phyloP scores from a whole-genome alignment of 805 yeast genomes.

The Wickerhamiella qilinensis region DNA sequence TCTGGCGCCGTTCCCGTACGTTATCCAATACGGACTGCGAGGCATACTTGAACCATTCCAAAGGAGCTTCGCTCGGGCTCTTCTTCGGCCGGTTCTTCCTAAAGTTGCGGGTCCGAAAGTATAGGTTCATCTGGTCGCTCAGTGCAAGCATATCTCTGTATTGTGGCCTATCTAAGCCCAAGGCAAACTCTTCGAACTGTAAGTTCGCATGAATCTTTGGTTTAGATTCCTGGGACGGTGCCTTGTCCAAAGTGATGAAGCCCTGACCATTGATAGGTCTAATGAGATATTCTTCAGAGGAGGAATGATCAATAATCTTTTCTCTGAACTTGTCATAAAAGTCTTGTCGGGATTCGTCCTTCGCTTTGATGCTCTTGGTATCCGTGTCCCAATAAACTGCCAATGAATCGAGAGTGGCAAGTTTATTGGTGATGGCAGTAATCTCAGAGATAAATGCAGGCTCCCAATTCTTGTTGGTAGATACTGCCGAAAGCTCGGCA shows the following conservation, averaged over 20 bases:
- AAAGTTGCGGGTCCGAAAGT: slow-evolving; percentile 57
- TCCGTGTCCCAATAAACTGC: slow-evolving; percentile 78
- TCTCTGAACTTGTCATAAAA: slow-evolving; percentile 26
- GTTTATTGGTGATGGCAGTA: slow-evolving; percentile 51
- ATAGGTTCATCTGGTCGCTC: slow-evolving; percentile 67
- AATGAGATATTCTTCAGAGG: slow-evolving; percentile 30
- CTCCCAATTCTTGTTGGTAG: slow-evolving; percentile 72
- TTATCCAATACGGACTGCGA: slow-evolving; percentile 62
- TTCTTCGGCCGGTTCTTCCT: slow-evolving; percentile 49
- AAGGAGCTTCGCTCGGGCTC: slow-evolving; percentile 43
- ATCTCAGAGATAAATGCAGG: slow-evolving; percentile 70
- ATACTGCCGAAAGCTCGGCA: slow-evolving; percentile 77
- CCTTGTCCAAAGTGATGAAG: slow-evolving; percentile 64
- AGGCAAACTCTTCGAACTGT: slow-evolving; percentile 76
- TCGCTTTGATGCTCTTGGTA: slow-evolving; percentile 30
- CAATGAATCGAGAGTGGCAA: slow-evolving; percentile 56
- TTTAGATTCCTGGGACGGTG: slow-evolving; percentile 28
- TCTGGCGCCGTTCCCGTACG: slow-evolving; percentile 62
- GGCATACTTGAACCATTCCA: slow-evolving; percentile 69
- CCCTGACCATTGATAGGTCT: slow-evolving; percentile 87
- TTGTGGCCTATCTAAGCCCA: slow-evolving; percentile 70
- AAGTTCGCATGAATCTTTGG: slow-evolving; percentile 54
- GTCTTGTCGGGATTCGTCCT: slow-evolving; percentile 19
- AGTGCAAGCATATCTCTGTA: slow-evolving; percentile 70
- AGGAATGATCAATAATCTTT: slow-evolving; percentile 11